Base-by-base conservation (phyloP, 768 basidiomycete genomes). In the Lentinula edodes region DNA sequence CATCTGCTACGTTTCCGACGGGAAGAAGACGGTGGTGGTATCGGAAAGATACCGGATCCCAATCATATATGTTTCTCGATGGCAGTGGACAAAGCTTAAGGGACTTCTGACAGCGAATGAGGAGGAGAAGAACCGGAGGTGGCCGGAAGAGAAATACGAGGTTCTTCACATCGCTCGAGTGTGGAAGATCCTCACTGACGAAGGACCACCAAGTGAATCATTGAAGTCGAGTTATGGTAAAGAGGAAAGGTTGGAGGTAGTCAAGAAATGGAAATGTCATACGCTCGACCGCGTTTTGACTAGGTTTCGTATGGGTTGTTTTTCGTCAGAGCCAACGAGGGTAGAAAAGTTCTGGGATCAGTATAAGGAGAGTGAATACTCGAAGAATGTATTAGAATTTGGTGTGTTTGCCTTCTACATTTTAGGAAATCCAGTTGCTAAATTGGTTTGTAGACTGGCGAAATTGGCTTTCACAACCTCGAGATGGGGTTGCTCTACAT, bases 121-220 rank as follows among this genome's bases (percentile, higher is more conserved):
- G 1, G 32, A 36, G 28, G 43, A 43, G 20, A 7, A 28, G 8
- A 39, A n/a, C 0, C 9, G 4, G 20, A 23, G 35, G 16, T 60
- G 59, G 59, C 34, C 50, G 1, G 39, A n/a, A 28, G 50, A 52
- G 36, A 60, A 60, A 32, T 60, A 20, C 28, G 59, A 60, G 48
- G 51, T 60, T 18, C 41, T 60, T 9, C 59, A 60, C 32, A 41
- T 60, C n/a, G 59, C 59, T 38, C 48, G 59, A 28, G 48, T 51
- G 59, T 60, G 59, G 48, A 60, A 60, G 51, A 60, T 52, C 5
- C 38, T 60, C 34, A 52, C 51, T 23, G 59, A 60, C 41, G 59
- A 52, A 50, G 59, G 50, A 23, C 48, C 39, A 7, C 48, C 59
- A 15, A 18, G 8, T 12, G 15, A n/a, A 9, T 10, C 20, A 39